phyloP scores from a whole-genome alignment of 139 green algal genomes.

The Volvox reticuliferus region DNA sequence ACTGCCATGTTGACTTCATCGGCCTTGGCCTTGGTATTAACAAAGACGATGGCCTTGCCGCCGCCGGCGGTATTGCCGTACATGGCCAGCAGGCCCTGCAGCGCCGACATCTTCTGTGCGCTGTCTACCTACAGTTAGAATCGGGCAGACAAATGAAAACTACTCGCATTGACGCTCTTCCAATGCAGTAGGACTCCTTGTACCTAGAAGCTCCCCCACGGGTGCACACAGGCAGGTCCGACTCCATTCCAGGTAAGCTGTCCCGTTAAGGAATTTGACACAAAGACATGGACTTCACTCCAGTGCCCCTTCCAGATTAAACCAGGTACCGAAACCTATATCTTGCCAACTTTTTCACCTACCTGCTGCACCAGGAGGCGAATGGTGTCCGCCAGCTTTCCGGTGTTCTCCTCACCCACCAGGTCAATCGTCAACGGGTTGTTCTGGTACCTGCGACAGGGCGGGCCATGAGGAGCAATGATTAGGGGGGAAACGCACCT shows the following conservation, averaged over 20 bases:
- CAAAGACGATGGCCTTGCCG: slow-evolving; percentile 96
- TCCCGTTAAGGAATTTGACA: too few relatives aligned
- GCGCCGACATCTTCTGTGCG: slow-evolving; percentile 70
- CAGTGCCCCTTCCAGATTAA: too few relatives aligned
- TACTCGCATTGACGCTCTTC: too few relatives aligned
- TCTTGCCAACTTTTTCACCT: background rate
- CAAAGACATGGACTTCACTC: too few relatives aligned
- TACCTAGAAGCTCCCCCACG: too few relatives aligned
- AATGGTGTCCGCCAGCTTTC: slow-evolving; percentile 85
- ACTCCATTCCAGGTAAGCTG: too few relatives aligned
- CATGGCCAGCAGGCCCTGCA: slow-evolving; percentile 87
- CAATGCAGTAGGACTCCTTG: too few relatives aligned
- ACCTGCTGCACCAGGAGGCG: slow-evolving; percentile 72
- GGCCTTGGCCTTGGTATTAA: slow-evolving; percentile 90
- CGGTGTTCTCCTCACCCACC: slow-evolving; percentile 88
- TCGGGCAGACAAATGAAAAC: too few relatives aligned
- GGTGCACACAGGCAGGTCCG: too few relatives aligned
- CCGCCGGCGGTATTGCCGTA: slow-evolving; percentile 45
- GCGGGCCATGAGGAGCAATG: too few relatives aligned
- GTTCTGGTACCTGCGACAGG: slow-evolving; percentile 76
- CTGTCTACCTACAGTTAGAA: slow-evolving; percentile 51
- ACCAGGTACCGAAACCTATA: too few relatives aligned
- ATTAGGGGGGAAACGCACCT: too few relatives aligned
- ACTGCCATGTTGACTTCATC: slow-evolving; percentile 88
- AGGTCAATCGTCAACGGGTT: slow-evolving; percentile 94